A percentile compares a stretch with the other conserved stretches of the same genome.
Conservation (phyloP, 179 eudicot genomes). For the Camellia oleifera region DNA sequence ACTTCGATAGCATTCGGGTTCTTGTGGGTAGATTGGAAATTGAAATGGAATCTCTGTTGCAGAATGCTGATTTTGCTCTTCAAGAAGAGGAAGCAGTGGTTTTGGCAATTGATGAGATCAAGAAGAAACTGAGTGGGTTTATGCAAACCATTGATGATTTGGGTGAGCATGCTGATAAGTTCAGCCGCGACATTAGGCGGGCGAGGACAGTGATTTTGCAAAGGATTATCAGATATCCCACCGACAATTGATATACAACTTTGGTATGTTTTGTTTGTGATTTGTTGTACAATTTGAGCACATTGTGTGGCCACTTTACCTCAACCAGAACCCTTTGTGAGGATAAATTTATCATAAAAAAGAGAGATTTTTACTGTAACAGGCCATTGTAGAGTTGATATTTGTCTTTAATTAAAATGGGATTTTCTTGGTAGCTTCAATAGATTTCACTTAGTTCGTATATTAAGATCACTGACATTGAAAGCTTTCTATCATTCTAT, state of each 20-base stretch:
- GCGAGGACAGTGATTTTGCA: conserved; percentile 27
- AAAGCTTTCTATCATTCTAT: background rate
- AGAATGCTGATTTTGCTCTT: conserved; percentile 25
- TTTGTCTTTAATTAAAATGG: background rate
- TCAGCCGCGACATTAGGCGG: conserved; percentile 25
- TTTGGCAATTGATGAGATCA: conserved; percentile 29
- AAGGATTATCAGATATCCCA: conserved; percentile 23
- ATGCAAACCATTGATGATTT: conserved; percentile 19
- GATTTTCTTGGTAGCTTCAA: background rate
- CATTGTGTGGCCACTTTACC: background rate
- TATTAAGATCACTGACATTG: background rate
- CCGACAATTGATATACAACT: conserved; percentile 3
- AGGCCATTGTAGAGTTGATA: background rate
- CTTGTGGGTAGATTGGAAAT: conserved; percentile 22
- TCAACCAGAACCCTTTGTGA: background rate
- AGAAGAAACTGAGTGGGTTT: conserved; percentile 23
- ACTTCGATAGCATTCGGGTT: conserved; percentile 22
- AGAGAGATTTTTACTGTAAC: background rate
- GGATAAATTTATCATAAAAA: background rate
- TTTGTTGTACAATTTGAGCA: background rate
- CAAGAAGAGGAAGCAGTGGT: conserved; percentile 22
- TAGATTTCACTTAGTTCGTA: background rate
- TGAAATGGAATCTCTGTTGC: conserved; percentile 22
- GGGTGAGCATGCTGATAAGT: conserved; percentile 17
- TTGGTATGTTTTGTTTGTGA: conserved; percentile 11